Base-by-base conservation (phyloP, 1,284 basidiomycete species). In the Nidula niveotomentosa region DNA sequence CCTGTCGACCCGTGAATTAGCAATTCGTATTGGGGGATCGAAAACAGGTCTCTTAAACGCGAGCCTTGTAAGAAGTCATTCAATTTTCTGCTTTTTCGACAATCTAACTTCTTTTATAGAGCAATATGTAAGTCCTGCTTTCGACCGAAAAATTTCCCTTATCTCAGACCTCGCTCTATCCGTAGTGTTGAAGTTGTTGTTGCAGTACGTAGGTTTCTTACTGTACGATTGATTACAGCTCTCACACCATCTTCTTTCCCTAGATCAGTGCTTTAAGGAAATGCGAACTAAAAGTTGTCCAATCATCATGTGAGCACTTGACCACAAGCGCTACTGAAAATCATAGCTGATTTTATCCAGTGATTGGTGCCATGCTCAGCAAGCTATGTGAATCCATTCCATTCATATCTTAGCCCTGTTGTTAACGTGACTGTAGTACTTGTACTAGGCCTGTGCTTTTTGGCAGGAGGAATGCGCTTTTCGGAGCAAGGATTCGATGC, bases 271-370 rank as follows among this genome's bases (percentile, higher is more conserved):
- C 92, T 0, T 75, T 96, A 53, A 79, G 85, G 48, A 91, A 91
- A 70, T 94, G 93, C 61, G 89, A 95, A 66, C 80, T 96, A 30
- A 82, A 85, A 53, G 83, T 96, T 39, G 93, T 96, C 1, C 94
- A 95, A 66, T 86, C 88, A 9, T 83, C 88, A 8, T 65, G 89
- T 88, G 61, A 70, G 91, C 69, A 10, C 15, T n/a, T 49, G 3
- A 4, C 3, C 30, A 2, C 30, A 30, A 30, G 30, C 5, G 30
- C 45, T 23, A 18, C 5, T 41, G 39, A 15, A 41, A 41, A 41
- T 41, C 15, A 41, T 41, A 13, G 13, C 13, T 41, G 7, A 13
- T 34, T 36, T 49, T 34, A 5, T 6, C 46, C 35, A 90, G 88
- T 93, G 49, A 84, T 93, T 53, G 91, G 91, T 2, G 86, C 89